Percentiles rank a stretch among this genome's conserved stretches.
phyloP scores from a whole-genome alignment of 1,284 basidiomycete genomes.

The Leccinum pachyderme region DNA sequence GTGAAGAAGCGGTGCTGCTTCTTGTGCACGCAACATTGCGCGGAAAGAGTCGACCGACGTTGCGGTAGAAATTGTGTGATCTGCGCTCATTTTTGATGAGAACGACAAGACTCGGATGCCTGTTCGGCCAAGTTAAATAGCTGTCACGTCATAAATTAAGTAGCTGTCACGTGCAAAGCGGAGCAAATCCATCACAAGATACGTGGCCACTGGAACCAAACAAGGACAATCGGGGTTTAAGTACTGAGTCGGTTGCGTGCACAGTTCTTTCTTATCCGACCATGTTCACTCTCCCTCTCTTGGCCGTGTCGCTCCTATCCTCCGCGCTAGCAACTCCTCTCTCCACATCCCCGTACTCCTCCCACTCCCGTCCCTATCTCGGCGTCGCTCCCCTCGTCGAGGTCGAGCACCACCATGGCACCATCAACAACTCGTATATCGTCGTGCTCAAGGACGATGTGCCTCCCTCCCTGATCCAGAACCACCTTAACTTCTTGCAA shows the following conservation, averaged over 20 bases:
- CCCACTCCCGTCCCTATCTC: conserved; percentile 44
- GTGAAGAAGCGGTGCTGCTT: conserved; percentile 24
- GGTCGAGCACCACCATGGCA: conserved; percentile 62
- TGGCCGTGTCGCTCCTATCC: conserved; percentile 45
- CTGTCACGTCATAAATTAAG: not conserved
- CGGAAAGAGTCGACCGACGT: conserved; percentile 32
- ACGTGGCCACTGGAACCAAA: conserved; percentile 27
- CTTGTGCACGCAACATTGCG: conserved; percentile 21
- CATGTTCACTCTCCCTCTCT: conserved; percentile 34
- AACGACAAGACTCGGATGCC: not conserved
- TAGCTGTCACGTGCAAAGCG: not conserved
- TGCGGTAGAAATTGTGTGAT: conserved; percentile 26
- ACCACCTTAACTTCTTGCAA: conserved; percentile 74
- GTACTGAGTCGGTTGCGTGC: conserved; percentile 8
- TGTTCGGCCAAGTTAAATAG: no score
- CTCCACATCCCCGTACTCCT: conserved; percentile 53
- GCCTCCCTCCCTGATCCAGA: conserved; percentile 54
- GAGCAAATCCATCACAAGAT: no score
- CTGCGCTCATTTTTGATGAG: conserved; percentile 15
- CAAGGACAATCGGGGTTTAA: conserved; percentile 30
- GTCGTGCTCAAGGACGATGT: conserved; percentile 80
- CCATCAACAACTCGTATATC: conserved; percentile 87
- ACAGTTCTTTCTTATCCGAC: conserved; percentile 14
- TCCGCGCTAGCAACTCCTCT: conserved; percentile 54
- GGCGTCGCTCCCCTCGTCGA: conserved; percentile 56